phyloP scores from a whole-genome alignment of 78 protist species.

The Thecamonas trahens region DNA sequence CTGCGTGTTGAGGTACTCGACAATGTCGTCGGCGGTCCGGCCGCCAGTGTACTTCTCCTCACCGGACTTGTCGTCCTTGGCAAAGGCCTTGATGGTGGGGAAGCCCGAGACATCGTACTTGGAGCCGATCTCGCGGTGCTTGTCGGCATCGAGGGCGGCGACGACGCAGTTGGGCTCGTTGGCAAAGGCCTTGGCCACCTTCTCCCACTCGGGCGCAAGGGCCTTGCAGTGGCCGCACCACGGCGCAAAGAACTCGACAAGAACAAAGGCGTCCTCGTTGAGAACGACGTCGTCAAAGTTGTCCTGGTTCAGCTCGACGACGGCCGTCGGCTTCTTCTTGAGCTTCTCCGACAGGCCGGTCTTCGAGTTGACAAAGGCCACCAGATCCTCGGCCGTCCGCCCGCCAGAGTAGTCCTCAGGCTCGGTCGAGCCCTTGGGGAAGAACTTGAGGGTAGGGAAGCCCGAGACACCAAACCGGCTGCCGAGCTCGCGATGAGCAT shows the following conservation, averaged over 20 bases:
- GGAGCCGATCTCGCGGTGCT: slow-evolving; percentile 46
- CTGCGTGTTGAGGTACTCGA: slow-evolving; percentile 53
- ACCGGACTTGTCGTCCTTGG: slow-evolving; percentile 53
- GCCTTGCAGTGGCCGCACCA: slow-evolving; percentile 88
- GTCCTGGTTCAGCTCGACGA: slow-evolving; percentile 34
- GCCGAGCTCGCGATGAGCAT: slow-evolving; percentile 39
- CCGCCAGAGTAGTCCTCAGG: slow-evolving; percentile 55
- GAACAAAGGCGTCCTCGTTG: not conserved
- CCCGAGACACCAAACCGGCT: slow-evolving; percentile 60
- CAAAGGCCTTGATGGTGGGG: slow-evolving; percentile 87
- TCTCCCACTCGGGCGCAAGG: slow-evolving; percentile 63
- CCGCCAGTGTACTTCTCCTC: slow-evolving; percentile 52
- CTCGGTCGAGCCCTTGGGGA: slow-evolving; percentile 48
- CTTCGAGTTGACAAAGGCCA: slow-evolving; percentile 46
- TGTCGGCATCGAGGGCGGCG: slow-evolving; percentile 65
- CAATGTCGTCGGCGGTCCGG: slow-evolving; percentile 41
- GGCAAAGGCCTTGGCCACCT: slow-evolving; percentile 48
- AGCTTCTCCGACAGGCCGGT: slow-evolving; percentile 37
- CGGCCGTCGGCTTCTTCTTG: slow-evolving; percentile 47
- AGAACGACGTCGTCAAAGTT: not conserved
- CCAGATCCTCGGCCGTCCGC: slow-evolving; percentile 57
- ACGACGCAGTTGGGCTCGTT: slow-evolving; percentile 22
- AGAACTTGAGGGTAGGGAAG: slow-evolving; percentile 82
- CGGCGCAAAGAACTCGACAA: slow-evolving; percentile 37
- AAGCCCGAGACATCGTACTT: slow-evolving; percentile 72